A percentile compares a stretch with the other conserved stretches of the same genome.
These are phyloP conservation scores for Vanrija humicola DNA, from an alignment of 1,284 basidiomycete species.

Conservation along the genomic window DNA sequence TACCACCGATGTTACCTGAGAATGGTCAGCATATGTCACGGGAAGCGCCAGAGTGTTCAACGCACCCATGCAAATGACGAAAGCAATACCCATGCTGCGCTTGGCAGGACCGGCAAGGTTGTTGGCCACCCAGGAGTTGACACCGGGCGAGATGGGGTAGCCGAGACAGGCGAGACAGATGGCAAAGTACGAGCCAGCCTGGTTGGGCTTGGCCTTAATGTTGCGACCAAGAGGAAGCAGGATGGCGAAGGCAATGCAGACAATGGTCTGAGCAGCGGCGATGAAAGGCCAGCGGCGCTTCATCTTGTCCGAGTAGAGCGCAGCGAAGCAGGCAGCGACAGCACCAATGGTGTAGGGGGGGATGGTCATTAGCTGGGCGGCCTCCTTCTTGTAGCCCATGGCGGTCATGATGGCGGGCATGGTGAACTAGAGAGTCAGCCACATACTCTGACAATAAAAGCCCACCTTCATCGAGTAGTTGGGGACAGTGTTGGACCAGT, in stretches of 20 bases:
- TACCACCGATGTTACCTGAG: slow-evolving; percentile 23
- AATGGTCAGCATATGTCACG: too few species aligned
- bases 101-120: slow-evolving; percentile 33
- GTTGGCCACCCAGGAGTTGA: slow-evolving; percentile 27
- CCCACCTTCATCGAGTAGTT: slow-evolving; percentile 6
- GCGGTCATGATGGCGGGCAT: slow-evolving; percentile 27
- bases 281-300: slow-evolving; percentile 20
- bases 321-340: slow-evolving; percentile 15
- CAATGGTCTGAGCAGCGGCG: slow-evolving; percentile 3
- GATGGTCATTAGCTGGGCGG: slow-evolving; percentile 31
- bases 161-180: slow-evolving; percentile 28
- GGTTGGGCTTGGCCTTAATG: slow-evolving; percentile 17
- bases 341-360: slow-evolving; percentile 31
- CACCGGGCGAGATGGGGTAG: slow-evolving; percentile 28
- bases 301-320: slow-evolving; percentile 19
- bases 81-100: slow-evolving; percentile 27
- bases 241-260: slow-evolving; percentile 19
- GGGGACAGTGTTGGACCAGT: slow-evolving; percentile 9
- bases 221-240: slow-evolving; percentile 1
- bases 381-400: slow-evolving; percentile 20
- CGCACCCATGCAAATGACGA: slow-evolving; percentile 18
- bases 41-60: too few species aligned
- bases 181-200: slow-evolving; percentile 18
- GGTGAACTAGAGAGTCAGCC: slow-evolving; percentile 4
- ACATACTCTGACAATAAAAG: too few species aligned